These are phyloP conservation scores for Fusarium nurragi DNA, from an alignment of 2,329 filamentous ascomycete genomes.

Conservation along the genomic window DNA sequence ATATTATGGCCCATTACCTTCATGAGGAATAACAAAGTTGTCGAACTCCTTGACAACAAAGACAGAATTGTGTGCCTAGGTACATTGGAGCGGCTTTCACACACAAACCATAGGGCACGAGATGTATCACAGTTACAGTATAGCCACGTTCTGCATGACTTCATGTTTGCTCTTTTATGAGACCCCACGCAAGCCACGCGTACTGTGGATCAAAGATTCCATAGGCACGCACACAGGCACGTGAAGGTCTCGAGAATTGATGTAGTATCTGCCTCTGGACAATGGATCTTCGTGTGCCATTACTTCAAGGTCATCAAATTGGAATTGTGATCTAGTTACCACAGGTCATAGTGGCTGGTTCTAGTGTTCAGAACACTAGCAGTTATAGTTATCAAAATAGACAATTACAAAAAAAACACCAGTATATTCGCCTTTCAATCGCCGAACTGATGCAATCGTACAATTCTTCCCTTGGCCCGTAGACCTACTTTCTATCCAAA, in stretches of 20 bases:
- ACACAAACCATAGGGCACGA: constrained; percentile 6
- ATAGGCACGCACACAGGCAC: background rate
- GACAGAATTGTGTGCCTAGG: background rate
- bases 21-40: background rate
- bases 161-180: constrained; percentile 3
- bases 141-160: background rate
- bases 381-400: no score
- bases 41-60: background rate
- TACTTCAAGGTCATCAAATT: no score
- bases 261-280: no score
- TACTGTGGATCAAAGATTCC: constrained; percentile 24
- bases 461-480: constrained; percentile 18
- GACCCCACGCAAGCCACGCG: constrained; percentile 27
- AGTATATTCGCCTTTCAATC: background rate
- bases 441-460: constrained; percentile 21
- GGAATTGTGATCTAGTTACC: background rate
- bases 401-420: no score
- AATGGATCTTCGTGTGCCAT: no score
- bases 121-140: background rate
- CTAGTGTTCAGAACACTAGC: no score
- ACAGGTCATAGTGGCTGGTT: background rate
- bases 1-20: no score
- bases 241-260: background rate
- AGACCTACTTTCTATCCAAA: constrained; percentile 25
- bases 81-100: background rate